These are phyloP conservation scores for Magnusiomyces fungicola DNA, from an alignment of 1,139 yeast species.

Conservation along the genomic window DNA sequence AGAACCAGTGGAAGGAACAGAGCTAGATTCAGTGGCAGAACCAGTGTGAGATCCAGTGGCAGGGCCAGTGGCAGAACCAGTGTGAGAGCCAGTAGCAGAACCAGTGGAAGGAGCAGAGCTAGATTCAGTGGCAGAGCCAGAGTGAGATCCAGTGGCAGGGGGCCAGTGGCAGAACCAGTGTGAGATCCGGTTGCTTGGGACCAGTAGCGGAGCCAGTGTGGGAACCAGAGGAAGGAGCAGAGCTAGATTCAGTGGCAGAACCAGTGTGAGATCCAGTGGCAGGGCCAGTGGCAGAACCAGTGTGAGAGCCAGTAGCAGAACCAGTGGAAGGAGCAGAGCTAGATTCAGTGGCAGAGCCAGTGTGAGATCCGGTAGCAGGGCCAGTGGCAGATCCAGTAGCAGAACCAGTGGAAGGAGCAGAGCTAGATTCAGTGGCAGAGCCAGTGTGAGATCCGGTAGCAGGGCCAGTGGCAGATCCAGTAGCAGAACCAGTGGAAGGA, in stretches of 20 bases:
- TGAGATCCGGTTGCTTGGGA: not conserved
- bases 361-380: not conserved
- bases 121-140: no score
- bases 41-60: not conserved
- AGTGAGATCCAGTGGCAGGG: not conserved
- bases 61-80: not conserved
- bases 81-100: not conserved
- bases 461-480: no score
- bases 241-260: not conserved
- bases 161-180: not conserved
- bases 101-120: no score
- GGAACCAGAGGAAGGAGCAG: not conserved
- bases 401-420: not conserved
- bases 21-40: no score
- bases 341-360: not conserved
- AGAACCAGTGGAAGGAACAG: no score
- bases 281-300: not conserved
- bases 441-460: not conserved
- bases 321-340: not conserved
- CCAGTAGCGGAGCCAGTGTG: not conserved
- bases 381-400: no score
- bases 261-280: not conserved
- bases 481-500: not conserved
- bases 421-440: not conserved
- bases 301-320: no score